These are phyloP conservation scores for Trifolium subterraneum DNA, from an alignment of 306 rosid genomes.

Conservation along the genomic window DNA sequence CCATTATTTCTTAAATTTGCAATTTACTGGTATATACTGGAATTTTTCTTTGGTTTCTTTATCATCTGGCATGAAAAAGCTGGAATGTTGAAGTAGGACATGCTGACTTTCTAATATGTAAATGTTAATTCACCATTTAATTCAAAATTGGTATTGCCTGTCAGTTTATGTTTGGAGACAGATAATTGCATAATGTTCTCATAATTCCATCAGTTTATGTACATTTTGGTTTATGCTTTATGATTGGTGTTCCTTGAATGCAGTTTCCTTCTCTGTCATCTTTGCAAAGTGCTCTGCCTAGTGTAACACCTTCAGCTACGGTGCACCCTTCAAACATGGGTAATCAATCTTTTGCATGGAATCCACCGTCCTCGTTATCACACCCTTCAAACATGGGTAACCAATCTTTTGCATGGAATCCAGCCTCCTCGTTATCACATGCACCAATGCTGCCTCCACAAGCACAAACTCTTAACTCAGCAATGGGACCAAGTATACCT, in stretches of 20 bases:
- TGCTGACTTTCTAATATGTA: constrained; percentile 25
- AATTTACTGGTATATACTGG: constrained; percentile 24
- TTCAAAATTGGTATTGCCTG: constrained; percentile 5
- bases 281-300: constrained; percentile 69
- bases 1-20: background rate
- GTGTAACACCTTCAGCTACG: constrained; percentile 57
- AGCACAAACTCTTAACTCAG: constrained; percentile 55
- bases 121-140: background rate
- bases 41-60: constrained; percentile 16
- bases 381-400: no score
- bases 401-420: constrained; percentile 68
- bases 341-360: constrained; percentile 67
- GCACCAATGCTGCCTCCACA: constrained; percentile 55
- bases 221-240: constrained; percentile 27
- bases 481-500: constrained; percentile 62
- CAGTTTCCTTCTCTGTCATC: constrained; percentile 85
- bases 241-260: constrained; percentile 46
- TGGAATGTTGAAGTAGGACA: constrained; percentile 20
- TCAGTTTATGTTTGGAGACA: constrained; percentile 4
- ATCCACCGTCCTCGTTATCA: constrained; percentile 50
- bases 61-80: constrained; percentile 23
- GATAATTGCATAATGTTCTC: constrained; percentile 5
- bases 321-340: constrained; percentile 62
- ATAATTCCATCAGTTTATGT: constrained; percentile 31
- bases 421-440: constrained; percentile 52